Conservation (phyloP, 208 protist genomes). For the Acanthamoeba healyi region DNA sequence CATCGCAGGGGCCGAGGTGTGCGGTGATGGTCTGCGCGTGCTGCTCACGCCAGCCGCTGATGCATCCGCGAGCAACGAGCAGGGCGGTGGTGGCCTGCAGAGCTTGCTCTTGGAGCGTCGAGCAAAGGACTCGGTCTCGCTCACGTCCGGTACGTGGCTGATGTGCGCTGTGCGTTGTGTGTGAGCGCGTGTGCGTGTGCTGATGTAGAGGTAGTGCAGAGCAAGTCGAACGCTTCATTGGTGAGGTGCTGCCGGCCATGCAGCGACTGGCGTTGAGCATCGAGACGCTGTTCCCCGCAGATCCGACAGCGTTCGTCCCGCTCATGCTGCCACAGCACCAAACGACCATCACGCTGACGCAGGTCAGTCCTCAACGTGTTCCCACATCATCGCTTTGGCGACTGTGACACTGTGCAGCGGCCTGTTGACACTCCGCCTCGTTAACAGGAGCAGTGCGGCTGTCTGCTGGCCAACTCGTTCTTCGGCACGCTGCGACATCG, state of each 20-base stretch:
- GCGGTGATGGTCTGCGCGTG: neutral
- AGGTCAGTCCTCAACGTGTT: too few relatives aligned
- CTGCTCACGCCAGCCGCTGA: neutral
- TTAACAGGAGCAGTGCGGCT: conserved; percentile 36
- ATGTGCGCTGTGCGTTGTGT: neutral
- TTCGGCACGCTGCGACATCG: conserved; percentile 31
- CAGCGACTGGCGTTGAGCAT: conserved; percentile 34
- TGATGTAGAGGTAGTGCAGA: neutral
- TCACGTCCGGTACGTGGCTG: neutral
- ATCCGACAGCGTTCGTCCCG: neutral
- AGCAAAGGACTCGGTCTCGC: neutral
- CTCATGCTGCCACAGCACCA: conserved; percentile 10
- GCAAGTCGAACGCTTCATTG: conserved; percentile 52
- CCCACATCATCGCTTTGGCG: too few relatives aligned
- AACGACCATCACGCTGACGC: neutral
- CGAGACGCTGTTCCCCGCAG: conserved; percentile 50
- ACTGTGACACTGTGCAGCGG: too few relatives aligned
- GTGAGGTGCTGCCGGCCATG: neutral
- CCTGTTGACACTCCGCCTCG: neutral
- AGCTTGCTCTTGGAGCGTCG: neutral
- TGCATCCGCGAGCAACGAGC: neutral
- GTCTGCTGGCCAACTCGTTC: conserved; percentile 24
- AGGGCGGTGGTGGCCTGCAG: neutral
- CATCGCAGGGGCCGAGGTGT: neutral
- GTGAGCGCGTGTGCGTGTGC: neutral